Percentiles rank a stretch among this genome's conserved stretches.
phyloP scores from a whole-genome alignment of 371 early-diverging fungal species.

The Globomyces sp. region DNA sequence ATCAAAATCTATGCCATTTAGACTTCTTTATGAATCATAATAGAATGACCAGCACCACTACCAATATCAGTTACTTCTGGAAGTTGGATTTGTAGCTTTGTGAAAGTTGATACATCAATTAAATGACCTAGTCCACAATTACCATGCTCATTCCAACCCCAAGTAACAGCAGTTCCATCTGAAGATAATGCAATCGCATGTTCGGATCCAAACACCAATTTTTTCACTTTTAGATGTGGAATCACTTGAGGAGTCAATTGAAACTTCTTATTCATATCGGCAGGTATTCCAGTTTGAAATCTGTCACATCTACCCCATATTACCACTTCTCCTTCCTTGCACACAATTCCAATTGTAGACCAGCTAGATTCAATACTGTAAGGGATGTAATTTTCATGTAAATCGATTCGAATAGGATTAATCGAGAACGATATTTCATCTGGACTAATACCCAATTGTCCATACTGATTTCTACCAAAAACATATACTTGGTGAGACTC shows the following conservation, averaged over 20 bases:
- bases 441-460: conserved; percentile 59
- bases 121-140: conserved; percentile 62
- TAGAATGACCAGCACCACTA: conserved; percentile 7
- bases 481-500: conserved; percentile 39
- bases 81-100: neutral
- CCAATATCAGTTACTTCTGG: neutral
- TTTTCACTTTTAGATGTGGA: conserved; percentile 11
- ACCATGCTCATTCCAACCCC: conserved; percentile 97
- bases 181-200: conserved; percentile 60
- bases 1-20: no score
- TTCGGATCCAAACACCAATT: conserved; percentile 74
- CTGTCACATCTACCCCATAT: conserved; percentile 26
- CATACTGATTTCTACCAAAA: conserved; percentile 65
- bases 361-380: conserved; percentile 18
- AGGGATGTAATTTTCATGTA: neutral
- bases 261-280: no score
- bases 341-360: conserved; percentile 20
- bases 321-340: conserved; percentile 14
- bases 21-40: neutral
- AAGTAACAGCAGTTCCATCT: conserved; percentile 50
- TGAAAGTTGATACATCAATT: conserved; percentile 12
- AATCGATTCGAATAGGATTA: neutral
- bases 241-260: neutral
- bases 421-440: conserved; percentile 27
- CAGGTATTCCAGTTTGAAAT: conserved; percentile 15